These are phyloP conservation scores for Candida cerambycidarum DNA, from an alignment of 805 yeast genomes.

Conservation along the genomic window DNA sequence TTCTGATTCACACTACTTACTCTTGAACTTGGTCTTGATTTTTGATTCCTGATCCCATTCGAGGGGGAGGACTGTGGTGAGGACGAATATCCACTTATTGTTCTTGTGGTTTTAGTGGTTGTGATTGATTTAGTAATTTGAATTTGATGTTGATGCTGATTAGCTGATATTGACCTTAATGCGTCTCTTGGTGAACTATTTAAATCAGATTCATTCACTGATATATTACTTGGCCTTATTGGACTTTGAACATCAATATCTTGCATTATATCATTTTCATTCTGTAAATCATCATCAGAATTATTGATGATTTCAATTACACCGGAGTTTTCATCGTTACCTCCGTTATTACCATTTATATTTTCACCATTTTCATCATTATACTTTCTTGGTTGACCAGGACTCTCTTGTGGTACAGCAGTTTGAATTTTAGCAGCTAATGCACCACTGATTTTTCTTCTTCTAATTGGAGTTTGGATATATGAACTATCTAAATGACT, in stretches of 20 bases:
- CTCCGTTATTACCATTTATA: conserved; percentile 18
- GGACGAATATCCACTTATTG: conserved; percentile 16
- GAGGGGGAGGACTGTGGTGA: conserved; percentile 17
- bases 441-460: conserved; percentile 64
- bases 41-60: conserved; percentile 15
- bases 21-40: conserved; percentile 19
- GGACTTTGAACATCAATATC: conserved; percentile 17
- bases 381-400: conserved; percentile 93
- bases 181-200: conserved; percentile 32
- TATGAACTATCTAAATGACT: conserved; percentile 49
- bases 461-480: conserved; percentile 66
- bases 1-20: conserved; percentile 18
- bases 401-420: conserved; percentile 89
- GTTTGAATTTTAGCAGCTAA: conserved; percentile 65
- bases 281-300: conserved; percentile 36
- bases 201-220: conserved; percentile 5
- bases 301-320: conserved; percentile 41
- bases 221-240: conserved; percentile 9
- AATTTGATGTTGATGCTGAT: conserved; percentile 22
- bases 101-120: conserved; percentile 15
- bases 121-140: conserved; percentile 23
- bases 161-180: conserved; percentile 37
- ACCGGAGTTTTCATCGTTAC: conserved; percentile 23
- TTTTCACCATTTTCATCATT: conserved; percentile 25
- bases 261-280: conserved; percentile 16